Base-by-base conservation (phyloP, 768 basidiomycete species). In the Kwoniella europaea region DNA sequence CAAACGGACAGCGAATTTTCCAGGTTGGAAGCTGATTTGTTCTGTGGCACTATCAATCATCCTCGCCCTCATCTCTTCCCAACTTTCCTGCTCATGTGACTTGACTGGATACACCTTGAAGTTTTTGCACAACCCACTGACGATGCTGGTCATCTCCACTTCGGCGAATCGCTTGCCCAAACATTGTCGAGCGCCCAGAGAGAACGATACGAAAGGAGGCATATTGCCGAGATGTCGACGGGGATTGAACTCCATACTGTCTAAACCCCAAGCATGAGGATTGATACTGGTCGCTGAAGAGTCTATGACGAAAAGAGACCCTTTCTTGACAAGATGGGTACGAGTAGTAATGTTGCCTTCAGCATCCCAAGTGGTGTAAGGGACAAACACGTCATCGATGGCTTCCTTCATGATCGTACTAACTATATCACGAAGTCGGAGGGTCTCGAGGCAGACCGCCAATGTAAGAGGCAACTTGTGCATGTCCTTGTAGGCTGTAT, bases 121-220 rank as follows among this genome's bases (percentile, higher is more conserved):
- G 18, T 68, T 35, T 55, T 67, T 71, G 44, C 65, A 52, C n/a
- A 74, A 12, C 35, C 66, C 58, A 20, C 66, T 61, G n/a, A 78
- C 35, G 52, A 78, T 60, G 9, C 64, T 54, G 18, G 72, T 71
- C 70, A 74, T 75, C 43, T 75, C 74, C 20, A 76, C 71, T 60
- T 78, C 76, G 6, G 76, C 74, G 35, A 78, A 75, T 22, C 74
- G 2, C 66, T 76, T 78, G 7, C 76, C 76, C 41, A 77, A 65
- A 52, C 74, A 77, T 22, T 64, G 62, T 44, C 76, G 63, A 27
- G 44, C 50, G n/a, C 76, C 76, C 13, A 65, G 4, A 5, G 66
- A 56, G 71, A 75, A 78, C 10, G 68, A 70, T 10, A 64, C 61
- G 24, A 69, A 76, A 15, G 60, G 55, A 3, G 65, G 61, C 15